phyloP scores from a whole-genome alignment of 225 moss, liverwort and hornwort species.

The Asterella californica region DNA sequence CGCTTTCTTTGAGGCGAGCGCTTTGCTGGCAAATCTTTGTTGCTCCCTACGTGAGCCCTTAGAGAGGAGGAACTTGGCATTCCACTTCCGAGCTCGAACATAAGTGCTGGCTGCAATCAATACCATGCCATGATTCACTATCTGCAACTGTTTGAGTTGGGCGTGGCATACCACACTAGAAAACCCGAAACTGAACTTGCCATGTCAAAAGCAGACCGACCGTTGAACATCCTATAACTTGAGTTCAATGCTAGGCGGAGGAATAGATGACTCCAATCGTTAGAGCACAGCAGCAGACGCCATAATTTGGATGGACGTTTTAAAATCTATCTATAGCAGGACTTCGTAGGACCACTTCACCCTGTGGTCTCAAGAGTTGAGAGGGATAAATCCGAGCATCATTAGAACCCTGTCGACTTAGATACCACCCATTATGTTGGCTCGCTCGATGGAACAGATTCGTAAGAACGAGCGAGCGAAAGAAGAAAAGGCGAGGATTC shows the following conservation, averaged over 20 bases:
- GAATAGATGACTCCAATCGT: too few species aligned
- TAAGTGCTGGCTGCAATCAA: not conserved
- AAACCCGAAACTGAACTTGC: not conserved
- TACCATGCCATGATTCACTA: not conserved
- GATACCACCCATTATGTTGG: not conserved
- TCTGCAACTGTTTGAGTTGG: not conserved
- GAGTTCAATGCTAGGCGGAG: too few species aligned
- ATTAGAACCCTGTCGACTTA: not conserved
- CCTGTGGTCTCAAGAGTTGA: not conserved
- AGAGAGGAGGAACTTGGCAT: not conserved
- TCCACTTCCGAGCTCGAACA: not conserved
- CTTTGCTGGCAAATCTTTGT: not conserved
- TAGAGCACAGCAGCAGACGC: too few species aligned
- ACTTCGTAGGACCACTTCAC: not conserved
- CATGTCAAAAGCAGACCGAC: not conserved
- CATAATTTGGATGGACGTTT: not conserved
- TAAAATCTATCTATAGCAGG: not conserved
- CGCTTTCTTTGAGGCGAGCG: not conserved
- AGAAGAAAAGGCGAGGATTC: not conserved
- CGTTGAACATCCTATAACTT: not conserved
- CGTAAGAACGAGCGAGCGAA: slow-evolving; percentile 5
- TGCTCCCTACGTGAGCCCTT: not conserved
- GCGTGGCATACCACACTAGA: not conserved
- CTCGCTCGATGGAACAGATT: slow-evolving; percentile 6
- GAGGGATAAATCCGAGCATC: too few species aligned